A percentile compares a stretch with the other conserved stretches of the same genome.
phyloP scores from a whole-genome alignment of 108 stramenopile species.

The Cyclotella sp. region DNA sequence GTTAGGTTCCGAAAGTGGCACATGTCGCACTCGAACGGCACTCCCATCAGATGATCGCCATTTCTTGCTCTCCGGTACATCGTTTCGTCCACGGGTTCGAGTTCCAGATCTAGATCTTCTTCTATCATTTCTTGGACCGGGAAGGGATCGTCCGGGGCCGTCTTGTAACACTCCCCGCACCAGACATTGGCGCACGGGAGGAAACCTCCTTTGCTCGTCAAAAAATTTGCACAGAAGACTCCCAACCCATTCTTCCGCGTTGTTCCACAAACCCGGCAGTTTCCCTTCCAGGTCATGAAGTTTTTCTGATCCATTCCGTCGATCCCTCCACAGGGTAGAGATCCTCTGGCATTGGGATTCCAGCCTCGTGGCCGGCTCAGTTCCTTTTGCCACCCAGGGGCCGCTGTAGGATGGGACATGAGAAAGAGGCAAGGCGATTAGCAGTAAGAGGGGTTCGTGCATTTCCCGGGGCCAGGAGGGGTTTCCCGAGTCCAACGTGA shows the following conservation, averaged over 20 bases:
- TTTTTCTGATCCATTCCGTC: constrained; percentile 50
- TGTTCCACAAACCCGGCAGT: constrained; percentile 45
- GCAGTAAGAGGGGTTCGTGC: constrained; percentile 26
- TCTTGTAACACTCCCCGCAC: constrained; percentile 47
- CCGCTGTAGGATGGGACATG: constrained; percentile 35
- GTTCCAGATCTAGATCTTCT: constrained; percentile 9
- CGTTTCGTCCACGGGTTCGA: neutral
- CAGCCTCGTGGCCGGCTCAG: constrained; percentile 1
- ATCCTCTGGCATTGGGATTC: constrained; percentile 24
- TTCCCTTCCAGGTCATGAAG: constrained; percentile 39
- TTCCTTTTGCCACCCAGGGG: neutral
- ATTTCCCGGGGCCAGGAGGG: constrained; percentile 13
- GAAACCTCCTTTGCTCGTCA: constrained; percentile 10
- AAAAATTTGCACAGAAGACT: constrained; percentile 62
- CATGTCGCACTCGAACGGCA: too few species aligned
- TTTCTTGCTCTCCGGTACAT: constrained; percentile 4
- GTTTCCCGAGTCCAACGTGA: constrained; percentile 11
- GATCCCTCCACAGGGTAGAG: constrained; percentile 1
- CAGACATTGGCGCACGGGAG: constrained; percentile 43
- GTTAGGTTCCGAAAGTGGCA: constrained; percentile 24
- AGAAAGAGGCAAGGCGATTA: constrained; percentile 53
- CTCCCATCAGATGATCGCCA: constrained; percentile 2
- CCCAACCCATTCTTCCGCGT: constrained; percentile 21
- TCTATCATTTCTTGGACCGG: constrained; percentile 19
- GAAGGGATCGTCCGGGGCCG: constrained; percentile 8